Conservation (phyloP, 257 asterid species). For the Schizonepeta tenuifolia region DNA sequence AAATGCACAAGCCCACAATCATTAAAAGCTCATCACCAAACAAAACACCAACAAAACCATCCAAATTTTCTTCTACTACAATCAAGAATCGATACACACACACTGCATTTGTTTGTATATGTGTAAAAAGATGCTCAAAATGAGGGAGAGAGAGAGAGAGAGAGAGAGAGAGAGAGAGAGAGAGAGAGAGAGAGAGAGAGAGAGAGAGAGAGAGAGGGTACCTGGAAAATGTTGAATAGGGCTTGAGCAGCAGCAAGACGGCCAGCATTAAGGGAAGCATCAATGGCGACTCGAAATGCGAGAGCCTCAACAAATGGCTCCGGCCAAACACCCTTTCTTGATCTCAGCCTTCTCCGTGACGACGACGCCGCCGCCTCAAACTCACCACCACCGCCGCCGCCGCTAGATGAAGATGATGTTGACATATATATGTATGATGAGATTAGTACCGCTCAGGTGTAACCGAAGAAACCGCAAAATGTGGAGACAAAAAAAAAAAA, state of each 20-base stretch:
- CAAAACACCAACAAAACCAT: not conserved
- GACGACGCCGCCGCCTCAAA: constrained; percentile 44
- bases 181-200: constrained; percentile 2
- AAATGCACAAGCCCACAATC: constrained; percentile 35
- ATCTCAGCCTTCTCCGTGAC: constrained; percentile 49
- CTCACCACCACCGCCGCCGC: constrained; percentile 38
- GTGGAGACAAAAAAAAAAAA: not conserved
- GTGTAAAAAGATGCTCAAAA: not conserved
- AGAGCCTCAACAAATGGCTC: constrained; percentile 82
- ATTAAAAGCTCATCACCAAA: constrained; percentile 27
- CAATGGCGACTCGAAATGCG: constrained; percentile 64
- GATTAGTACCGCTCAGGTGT: not conserved
- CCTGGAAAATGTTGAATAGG: constrained; percentile 72
- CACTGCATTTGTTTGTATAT: not conserved
- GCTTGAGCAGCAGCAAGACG: constrained; percentile 85
- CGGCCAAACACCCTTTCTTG: constrained; percentile 72
- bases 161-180: not conserved
- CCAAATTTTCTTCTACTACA: constrained; percentile 19
- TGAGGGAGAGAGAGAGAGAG: not conserved
- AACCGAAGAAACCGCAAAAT: constrained; percentile 9
- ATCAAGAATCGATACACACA: not conserved
- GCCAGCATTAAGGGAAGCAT: constrained; percentile 57
- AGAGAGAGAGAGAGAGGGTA: constrained; percentile 25
- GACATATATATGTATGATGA: constrained; percentile 43
- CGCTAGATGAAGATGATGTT: constrained; percentile 47